phyloP scores from a whole-genome alignment of 139 green algal species.

The Chlorella sp. region DNA sequence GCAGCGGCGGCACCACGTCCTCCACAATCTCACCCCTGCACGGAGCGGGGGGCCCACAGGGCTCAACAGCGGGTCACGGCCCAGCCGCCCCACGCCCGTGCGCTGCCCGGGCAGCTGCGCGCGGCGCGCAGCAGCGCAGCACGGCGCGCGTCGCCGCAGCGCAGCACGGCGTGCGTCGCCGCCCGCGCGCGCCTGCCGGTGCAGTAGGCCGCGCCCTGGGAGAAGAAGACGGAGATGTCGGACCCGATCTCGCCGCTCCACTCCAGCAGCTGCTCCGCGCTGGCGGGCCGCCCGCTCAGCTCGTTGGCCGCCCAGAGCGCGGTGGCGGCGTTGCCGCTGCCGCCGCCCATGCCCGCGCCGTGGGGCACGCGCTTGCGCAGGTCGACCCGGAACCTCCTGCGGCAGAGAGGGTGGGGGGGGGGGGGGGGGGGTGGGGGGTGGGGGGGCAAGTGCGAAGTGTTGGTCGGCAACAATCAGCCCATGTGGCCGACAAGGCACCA shows the following conservation, averaged over 20 bases:
- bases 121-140: no score
- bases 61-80: no score
- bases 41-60: not conserved
- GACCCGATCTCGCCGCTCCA: slow-evolving; percentile 95
- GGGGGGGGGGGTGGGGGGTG: not conserved
- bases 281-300: slow-evolving; percentile 76
- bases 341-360: slow-evolving; percentile 93
- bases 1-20: slow-evolving; percentile 80
- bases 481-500: not conserved
- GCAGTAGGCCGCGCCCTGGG: slow-evolving; percentile 91
- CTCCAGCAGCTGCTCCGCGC: slow-evolving; percentile 77
- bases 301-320: slow-evolving; percentile 96
- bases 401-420: slow-evolving; percentile 83
- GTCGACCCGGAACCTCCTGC: slow-evolving; percentile 83
- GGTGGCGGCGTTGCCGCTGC: slow-evolving; percentile 95
- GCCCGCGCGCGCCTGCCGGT: slow-evolving; percentile 72
- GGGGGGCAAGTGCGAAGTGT: not conserved
- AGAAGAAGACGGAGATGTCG: slow-evolving; percentile 98
- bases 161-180: not conserved
- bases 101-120: no score
- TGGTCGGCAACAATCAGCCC: not conserved
- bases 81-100: no score
- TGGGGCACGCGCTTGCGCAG: slow-evolving; percentile 94
- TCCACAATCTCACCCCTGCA: slow-evolving; percentile 92
- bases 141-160: no score